Evolutionary conservation across 345 rosid species (phyloP).

Genomic region (Euclidium syriacum): DNA sequence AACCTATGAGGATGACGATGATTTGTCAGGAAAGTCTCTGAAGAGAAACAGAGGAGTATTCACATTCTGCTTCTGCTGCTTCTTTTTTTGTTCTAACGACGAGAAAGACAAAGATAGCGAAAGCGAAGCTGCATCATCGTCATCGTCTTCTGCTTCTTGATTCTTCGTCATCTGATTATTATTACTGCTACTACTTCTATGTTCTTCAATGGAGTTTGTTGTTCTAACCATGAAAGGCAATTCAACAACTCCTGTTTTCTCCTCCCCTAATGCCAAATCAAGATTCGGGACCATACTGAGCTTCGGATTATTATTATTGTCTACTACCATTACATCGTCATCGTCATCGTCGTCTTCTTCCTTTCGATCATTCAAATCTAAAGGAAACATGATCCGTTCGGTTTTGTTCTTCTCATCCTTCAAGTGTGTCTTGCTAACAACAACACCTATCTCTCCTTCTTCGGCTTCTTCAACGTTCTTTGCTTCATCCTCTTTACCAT

Average conservation of each 20-base stretch:
- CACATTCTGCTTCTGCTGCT: slow-evolving; percentile 54
- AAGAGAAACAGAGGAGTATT: slow-evolving; percentile 63
- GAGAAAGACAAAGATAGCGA: slow-evolving; percentile 80
- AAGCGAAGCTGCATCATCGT: slow-evolving; percentile 45
- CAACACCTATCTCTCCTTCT: slow-evolving; percentile 32
- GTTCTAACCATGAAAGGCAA: slow-evolving; percentile 41
- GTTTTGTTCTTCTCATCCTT: slow-evolving; percentile 32
- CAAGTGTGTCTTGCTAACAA: slow-evolving; percentile 14
- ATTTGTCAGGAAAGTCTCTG: slow-evolving; percentile 44
- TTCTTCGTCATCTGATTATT: slow-evolving; percentile 27
- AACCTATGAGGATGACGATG: slow-evolving; percentile 19
- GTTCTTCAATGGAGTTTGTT: slow-evolving; percentile 28
- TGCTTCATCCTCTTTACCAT: slow-evolving; percentile 10
- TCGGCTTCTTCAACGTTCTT: slow-evolving; percentile 25
- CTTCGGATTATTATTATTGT: slow-evolving; percentile 27
- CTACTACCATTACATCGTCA: slow-evolving; percentile 32
- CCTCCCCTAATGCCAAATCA: slow-evolving; percentile 76
- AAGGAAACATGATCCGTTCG: slow-evolving; percentile 71
- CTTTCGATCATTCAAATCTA: slow-evolving; percentile 38
- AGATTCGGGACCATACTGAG: slow-evolving; percentile 53
- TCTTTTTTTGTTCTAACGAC: slow-evolving; percentile 44
- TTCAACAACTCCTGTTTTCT: slow-evolving; percentile 44
- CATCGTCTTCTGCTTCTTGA: slow-evolving; percentile 46
- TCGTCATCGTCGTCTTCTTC: slow-evolving; percentile 32
- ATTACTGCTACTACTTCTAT: slow-evolving; percentile 33